Percentiles rank a stretch among this genome's conserved stretches.
Evolutionary conservation across 2,329 filamentous ascomycete genomes (phyloP).

Genomic region (Chaetomium sp.): DNA sequence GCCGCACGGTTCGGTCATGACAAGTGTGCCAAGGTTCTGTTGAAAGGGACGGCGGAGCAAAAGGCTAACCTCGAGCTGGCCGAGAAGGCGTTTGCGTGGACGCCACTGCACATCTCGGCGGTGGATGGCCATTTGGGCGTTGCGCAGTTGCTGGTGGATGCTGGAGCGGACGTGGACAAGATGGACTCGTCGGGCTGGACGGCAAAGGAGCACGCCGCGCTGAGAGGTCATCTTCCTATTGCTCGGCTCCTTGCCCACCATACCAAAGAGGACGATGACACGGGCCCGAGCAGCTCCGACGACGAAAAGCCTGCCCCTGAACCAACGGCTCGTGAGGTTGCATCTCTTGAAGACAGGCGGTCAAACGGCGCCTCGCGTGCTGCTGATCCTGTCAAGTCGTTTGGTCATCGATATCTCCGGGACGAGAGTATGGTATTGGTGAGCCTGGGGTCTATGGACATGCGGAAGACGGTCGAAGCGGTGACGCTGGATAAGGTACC

Average conservation of each 20-base stretch:
- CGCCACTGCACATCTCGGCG: constrained; percentile 85
- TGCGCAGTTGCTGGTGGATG: constrained; percentile 68
- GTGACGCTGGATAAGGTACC: constrained; percentile 87
- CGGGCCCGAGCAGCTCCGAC: constrained; percentile 28
- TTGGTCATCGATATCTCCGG: constrained; percentile 90
- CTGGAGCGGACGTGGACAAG: constrained; percentile 68
- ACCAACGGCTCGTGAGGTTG: constrained; percentile 43
- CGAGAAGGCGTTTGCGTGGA: constrained; percentile 88
- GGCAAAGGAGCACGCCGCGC: constrained; percentile 82
- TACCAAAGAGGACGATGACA: constrained; percentile 29
- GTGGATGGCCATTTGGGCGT: constrained; percentile 78
- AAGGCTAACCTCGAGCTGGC: constrained; percentile 68
- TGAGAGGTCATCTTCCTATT: constrained; percentile 82
- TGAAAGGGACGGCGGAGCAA: constrained; percentile 63
- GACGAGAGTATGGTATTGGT: constrained; percentile 86
- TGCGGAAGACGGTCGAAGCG: constrained; percentile 70
- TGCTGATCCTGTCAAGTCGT: constrained; percentile 82
- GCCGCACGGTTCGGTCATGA: constrained; percentile 83
- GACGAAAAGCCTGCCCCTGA: constrained; percentile 26
- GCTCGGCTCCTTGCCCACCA: constrained; percentile 60
- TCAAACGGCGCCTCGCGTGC: constrained; percentile 47
- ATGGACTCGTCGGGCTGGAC: constrained; percentile 89
- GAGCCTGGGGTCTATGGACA: constrained; percentile 91
- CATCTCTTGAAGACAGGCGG: constrained; percentile 55
- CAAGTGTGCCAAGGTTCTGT: constrained; percentile 69